Conservation (phyloP, 2,329 filamentous ascomycete genomes). For the Sclerotinia trifoliorum region DNA sequence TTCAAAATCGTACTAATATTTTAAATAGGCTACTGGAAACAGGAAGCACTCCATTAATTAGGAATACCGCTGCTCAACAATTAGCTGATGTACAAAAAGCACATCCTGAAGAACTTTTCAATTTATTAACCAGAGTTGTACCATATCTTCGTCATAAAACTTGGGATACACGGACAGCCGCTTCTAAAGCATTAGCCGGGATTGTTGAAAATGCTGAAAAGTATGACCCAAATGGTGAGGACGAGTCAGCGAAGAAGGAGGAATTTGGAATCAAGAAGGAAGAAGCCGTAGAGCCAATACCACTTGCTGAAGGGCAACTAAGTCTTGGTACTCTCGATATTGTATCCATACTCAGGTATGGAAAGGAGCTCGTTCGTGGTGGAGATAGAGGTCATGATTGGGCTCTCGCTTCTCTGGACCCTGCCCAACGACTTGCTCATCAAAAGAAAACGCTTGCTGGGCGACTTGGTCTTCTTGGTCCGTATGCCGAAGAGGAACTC, state of each 20-base stretch:
- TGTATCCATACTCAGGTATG: slow-evolving; percentile 74
- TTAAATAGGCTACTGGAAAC: slow-evolving; percentile 82
- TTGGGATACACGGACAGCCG: slow-evolving; percentile 93
- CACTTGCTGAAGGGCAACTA: slow-evolving; percentile 56
- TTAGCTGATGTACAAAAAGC: slow-evolving; percentile 97
- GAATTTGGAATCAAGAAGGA: slow-evolving; percentile 56
- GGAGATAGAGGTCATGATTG: slow-evolving; percentile 82
- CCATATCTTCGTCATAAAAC: slow-evolving; percentile 92
- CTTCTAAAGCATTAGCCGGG: slow-evolving; percentile 89
- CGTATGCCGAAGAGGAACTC: slow-evolving; percentile 82
- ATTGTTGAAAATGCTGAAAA: slow-evolving; percentile 85
- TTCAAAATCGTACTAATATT: slow-evolving; percentile 25
- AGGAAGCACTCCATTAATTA: slow-evolving; percentile 91
- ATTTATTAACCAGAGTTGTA: slow-evolving; percentile 88
- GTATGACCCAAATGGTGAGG: slow-evolving; percentile 84
- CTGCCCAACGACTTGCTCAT: slow-evolving; percentile 74
- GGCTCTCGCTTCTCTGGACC: slow-evolving; percentile 75
- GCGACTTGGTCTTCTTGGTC: slow-evolving; percentile 79
- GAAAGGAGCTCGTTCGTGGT: slow-evolving; percentile 79
- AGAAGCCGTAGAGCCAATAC: slow-evolving; percentile 52
- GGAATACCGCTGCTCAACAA: slow-evolving; percentile 95
- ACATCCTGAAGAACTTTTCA: slow-evolving; percentile 96
- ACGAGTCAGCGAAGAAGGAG: slow-evolving; percentile 49
- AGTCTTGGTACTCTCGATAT: slow-evolving; percentile 75
- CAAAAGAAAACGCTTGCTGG: slow-evolving; percentile 85